A percentile compares a stretch with the other conserved stretches of the same genome.
phyloP scores from a whole-genome alignment of 441 rosid species.

The Metrosideros polymorpha region DNA sequence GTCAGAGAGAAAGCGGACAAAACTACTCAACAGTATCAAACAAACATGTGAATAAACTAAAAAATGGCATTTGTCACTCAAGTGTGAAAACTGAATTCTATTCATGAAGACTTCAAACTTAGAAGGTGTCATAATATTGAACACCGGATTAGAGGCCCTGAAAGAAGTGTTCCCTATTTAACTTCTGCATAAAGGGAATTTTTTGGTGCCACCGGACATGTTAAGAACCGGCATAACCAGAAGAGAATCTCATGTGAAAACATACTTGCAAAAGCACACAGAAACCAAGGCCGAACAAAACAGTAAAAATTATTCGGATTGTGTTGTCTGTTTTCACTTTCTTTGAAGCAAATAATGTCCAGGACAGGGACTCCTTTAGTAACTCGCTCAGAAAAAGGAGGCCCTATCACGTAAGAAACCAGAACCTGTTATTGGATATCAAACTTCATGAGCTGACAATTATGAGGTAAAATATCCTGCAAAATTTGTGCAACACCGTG shows the following conservation, averaged over 20 bases:
- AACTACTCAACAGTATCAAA: neutral
- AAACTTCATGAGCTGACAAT: neutral
- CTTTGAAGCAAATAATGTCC: neutral
- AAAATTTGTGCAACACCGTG: neutral
- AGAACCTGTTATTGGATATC: neutral
- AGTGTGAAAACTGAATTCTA: neutral
- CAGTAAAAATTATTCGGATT: neutral
- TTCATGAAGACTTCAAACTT: neutral
- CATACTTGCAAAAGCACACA: neutral
- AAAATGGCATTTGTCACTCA: neutral
- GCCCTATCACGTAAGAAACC: neutral
- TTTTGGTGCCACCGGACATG: neutral
- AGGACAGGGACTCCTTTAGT: neutral
- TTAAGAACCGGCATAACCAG: neutral
- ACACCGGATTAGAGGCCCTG: neutral
- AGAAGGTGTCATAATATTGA: neutral
- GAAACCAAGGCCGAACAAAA: neutral
- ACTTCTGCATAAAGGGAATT: neutral
- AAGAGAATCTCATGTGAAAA: neutral
- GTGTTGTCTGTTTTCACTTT: neutral
- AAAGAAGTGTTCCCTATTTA: neutral
- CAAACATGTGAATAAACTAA: neutral
- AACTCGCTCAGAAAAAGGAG: neutral
- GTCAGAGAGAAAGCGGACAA: neutral
- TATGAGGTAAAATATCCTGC: neutral